Base-by-base conservation (phyloP, 192 early-diverging fungal genomes). In the Gonapodya sp. region DNA sequence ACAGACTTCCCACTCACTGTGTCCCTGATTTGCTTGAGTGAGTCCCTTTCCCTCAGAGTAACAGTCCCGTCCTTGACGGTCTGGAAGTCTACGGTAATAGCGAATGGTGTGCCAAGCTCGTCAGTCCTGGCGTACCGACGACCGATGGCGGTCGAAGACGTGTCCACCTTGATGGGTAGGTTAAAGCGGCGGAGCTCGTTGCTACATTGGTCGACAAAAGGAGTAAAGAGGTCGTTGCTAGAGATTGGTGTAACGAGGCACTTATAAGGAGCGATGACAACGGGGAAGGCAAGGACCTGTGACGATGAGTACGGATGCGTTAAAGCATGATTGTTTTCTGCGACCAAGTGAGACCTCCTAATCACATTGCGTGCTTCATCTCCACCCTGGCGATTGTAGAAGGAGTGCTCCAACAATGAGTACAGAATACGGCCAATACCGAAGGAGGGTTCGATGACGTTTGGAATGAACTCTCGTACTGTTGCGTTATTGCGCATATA, bases 391-490 rank as follows among this genome's bases (percentile, higher is more conserved):
- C 98, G 95, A 31, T 89, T 90, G 89, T 90, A 98, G 89, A 91
- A 98, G 78, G 92, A 90, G 86, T 99, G 98, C 86, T 99, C 98
- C 81, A 99, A 87, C 33, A 98, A 92, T 72, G 95, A 92, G 86
- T 97, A 97, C 79, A 99, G 86, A 78, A 99, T 98, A 82, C 98
- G 96, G 79, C 97, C 96, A 80, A 99, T 93, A 89, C 97, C 98
- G 87, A 99, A 99, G 35, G 98, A 98, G 33, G 98, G 98, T 87
- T 99, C 98, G 84, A 99, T 98, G 83, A 99, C 98, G 83, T 95
- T 99, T 73, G 98, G 98, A 31, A 88, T 93, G 88, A 94, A 99
- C 86, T 98, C 96, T 85, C 96, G 94, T 31, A 96, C 93, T 86
- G 2, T 34, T 14, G 75, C 2, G 75, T 16, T 72, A 72, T 30